Conservation (phyloP, 768 basidiomycete species). For the Trametes gibbosa region DNA sequence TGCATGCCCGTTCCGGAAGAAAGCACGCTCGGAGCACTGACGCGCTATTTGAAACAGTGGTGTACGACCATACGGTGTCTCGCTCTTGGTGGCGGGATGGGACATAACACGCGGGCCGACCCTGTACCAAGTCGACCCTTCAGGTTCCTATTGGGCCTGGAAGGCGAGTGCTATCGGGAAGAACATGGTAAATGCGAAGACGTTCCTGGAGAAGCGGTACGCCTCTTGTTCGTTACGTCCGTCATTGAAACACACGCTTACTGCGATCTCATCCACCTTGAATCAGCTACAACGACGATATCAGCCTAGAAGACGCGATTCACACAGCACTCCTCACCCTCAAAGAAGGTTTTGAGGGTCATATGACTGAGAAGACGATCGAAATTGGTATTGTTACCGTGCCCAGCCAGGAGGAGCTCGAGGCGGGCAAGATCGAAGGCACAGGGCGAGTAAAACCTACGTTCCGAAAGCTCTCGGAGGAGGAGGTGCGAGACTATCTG, state of each 20-base stretch:
- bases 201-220: slow-evolving; percentile 97
- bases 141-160: slow-evolving; percentile 99
- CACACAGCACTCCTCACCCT: slow-evolving; percentile 97
- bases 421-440: slow-evolving; percentile 64
- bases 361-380: slow-evolving; percentile 99
- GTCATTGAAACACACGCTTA: slow-evolving; percentile 16
- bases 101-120: slow-evolving; percentile 91
- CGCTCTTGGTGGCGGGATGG: slow-evolving; percentile 95
- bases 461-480: slow-evolving; percentile 93
- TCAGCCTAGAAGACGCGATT: slow-evolving; percentile 97
- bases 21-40: neutral
- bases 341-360: slow-evolving; percentile 99
- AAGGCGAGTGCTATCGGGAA: slow-evolving; percentile 99
- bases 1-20: slow-evolving; percentile 13
- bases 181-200: slow-evolving; percentile 99
- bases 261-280: slow-evolving; percentile 5
- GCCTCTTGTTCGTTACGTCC: slow-evolving; percentile 30
- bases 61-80: slow-evolving; percentile 98
- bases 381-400: slow-evolving; percentile 97
- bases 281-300: slow-evolving; percentile 94
- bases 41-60: slow-evolving; percentile 56
- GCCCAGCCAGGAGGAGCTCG: slow-evolving; percentile 66
- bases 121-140: slow-evolving; percentile 99
- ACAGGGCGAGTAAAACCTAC: slow-evolving; percentile 68
- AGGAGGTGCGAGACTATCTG: slow-evolving; percentile 96